Base-by-base conservation (phyloP, 208 protist species). In the Crithidia expoeki region DNA sequence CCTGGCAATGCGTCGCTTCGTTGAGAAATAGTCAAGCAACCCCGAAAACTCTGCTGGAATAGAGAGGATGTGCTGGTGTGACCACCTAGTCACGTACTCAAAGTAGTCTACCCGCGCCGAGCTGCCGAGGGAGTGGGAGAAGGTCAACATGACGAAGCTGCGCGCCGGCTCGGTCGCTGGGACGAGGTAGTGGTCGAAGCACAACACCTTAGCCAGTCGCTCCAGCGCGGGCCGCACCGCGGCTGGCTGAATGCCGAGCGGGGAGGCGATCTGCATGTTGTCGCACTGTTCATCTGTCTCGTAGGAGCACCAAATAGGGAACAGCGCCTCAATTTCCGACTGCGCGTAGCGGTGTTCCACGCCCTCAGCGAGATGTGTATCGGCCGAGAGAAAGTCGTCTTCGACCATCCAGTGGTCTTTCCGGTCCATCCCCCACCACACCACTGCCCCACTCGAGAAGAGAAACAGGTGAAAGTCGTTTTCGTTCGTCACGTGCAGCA, bases 151-250 rank as follows among this genome's bases (percentile, higher is more conserved):
- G 32, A 93, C 74, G 38, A 90, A 79, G 33, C 67, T 76, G 50
- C 82, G 75, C 7, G 74, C 50, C 23, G 84, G 76, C 17, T 79
- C 72, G 4, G 34, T 76, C 12, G 52, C 47, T 0, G 88, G 88
- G 28, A 93, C 73, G 27, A 88, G 74, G 61, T 89, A 93, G 56
- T 93, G 88, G 42, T 93, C 88, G 64, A 88, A 93, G 72, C 82
- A 88, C 19, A 93, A 74, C 60, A 81, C 33, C 46, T 83, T 81
- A 10, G 76, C 60, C 52, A 93, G 87, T 1, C 80, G 73, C 63
- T 73, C 69, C 7, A 89, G 74, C n/a, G 79, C 73, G 21, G 80
- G 76, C 33, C 79, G 63, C 52, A 74, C 64, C 33, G 30, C 69
- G 0, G 57, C 12, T 0, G 55, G 63, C 46, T 47, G 57, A 30